Base-by-base conservation (phyloP, 2,329 filamentous ascomycete species). In the Calonectria pseudoturangicola region DNA sequence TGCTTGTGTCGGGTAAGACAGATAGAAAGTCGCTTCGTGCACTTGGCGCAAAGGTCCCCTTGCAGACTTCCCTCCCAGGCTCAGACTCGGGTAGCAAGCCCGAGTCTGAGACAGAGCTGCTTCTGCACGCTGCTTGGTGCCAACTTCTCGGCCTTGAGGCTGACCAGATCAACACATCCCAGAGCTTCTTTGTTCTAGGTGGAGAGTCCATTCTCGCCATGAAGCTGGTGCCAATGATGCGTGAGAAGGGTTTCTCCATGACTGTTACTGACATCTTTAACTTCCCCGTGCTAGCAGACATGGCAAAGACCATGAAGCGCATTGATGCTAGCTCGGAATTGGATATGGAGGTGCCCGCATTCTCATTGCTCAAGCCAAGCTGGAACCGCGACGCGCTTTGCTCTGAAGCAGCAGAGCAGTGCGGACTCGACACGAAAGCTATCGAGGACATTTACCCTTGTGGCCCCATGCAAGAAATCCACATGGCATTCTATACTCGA, bases 371-470 rank as follows among this genome's bases (percentile, higher is more conserved):
- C 1, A 75, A 77, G 13, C 50, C 78, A 0, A 73, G 73, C 1
- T 79, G 87, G 18, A 73, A 78, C 3, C 67, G 78, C 2, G 73
- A 78, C 7, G 85, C 84, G 75, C 72, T 82, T 0, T 74, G 80
- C 28, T 74, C 81, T 1, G 78, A 81, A 18, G 85, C 86, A 2
- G 80, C 82, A 13, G 63, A 72, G 3, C 85, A 87, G 4, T 77
- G 77, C 3, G 68, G 74, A 3, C 73, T 74, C 0, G 83, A 80
- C 71, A 64, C 77, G 4, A 63, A 75, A 0, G 68, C 76, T 8
- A 81, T 89, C 7, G 85, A 89, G 70, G 88, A 90, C 63, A 81
- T 89, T 0, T 90, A 89, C 63, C 88, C 89, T 2, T 89, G 88
- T 76, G 88, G 88, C 0, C 85, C 88, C 0, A 82, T 89, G 18